Evolutionary conservation across 306 rosid genomes (phyloP), one percentile per base, ranked within the genome.

Genomic region (Notholithocarpus densiflorus): DNA sequence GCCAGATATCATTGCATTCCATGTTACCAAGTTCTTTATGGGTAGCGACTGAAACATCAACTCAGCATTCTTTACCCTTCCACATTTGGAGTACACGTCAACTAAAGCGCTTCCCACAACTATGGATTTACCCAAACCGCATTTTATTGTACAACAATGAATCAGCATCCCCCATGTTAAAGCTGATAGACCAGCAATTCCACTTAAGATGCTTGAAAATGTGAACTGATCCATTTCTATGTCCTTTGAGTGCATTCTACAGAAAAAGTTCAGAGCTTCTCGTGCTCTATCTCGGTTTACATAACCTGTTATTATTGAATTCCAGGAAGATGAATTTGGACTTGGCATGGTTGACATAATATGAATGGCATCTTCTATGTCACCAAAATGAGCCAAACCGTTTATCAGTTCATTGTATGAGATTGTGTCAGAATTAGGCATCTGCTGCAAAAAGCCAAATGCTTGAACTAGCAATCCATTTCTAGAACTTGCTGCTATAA

Each of bases 1-100:
- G 43, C 96, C 91, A 21, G 90, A 86, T 73, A 92, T 72, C 89
- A 92, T 75, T 1, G 92, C 78, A 65, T 90, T 92, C 97, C 97
- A 92, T 68, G 90, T 83, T 55, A 90, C 82, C 82, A 90, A 51
- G 83, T 90, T 92, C 82, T 81, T 89, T 4, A 71, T 29, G 52
- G 90, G 77, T n/a, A 89, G 76, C 14, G 83, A 72, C 23, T 64
- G 70, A 75, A 92, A 92, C 66, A 90, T 81, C 32, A 81, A 79
- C 77, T 88, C 91, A 0, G 97, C 89, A 79, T 75, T 24, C 26
- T 72, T 75, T 23, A 80, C 84, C 20, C 68, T 75, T 56, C 97
- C 97, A 71, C 97, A 90, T 79, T 90, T 92, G 64, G 96, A 90
- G 87, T 92, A 90, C 97, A 90, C 86, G 64, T 89, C 91, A 17